These are phyloP conservation scores for Tylopilus cervinicoccineus DNA, from an alignment of 768 basidiomycete species.

Conservation along the genomic window DNA sequence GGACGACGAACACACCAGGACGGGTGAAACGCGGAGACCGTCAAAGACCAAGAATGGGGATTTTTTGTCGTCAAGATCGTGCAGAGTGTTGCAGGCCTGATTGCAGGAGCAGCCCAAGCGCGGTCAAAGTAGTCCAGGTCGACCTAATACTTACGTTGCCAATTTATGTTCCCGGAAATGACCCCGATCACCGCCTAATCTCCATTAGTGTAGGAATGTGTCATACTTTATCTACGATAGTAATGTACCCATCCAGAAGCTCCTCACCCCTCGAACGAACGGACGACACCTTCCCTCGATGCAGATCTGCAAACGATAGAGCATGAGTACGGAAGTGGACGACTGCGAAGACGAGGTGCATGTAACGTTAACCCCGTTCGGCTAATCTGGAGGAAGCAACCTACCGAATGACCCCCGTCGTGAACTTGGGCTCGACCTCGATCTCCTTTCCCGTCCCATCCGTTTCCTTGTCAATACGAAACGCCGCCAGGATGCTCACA, in stretches of 20 bases:
- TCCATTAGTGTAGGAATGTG: neutral
- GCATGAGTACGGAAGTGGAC: constrained; percentile 29
- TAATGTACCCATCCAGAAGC: neutral
- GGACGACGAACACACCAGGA: constrained; percentile 13
- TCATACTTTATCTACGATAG: neutral
- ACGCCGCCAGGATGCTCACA: constrained; percentile 24
- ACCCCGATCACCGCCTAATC: constrained; percentile 23
- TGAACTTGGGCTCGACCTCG: constrained; percentile 28
- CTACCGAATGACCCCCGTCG: constrained; percentile 31
- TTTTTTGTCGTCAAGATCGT: constrained; percentile 18
- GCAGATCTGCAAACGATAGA: constrained; percentile 28
- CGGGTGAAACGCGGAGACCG: constrained; percentile 7
- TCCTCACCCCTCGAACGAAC: constrained; percentile 15
- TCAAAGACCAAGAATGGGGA: neutral
- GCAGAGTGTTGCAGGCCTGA: neutral
- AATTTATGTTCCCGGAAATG: constrained; percentile 16
- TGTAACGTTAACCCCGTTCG: constrained; percentile 12
- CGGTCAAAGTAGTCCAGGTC: constrained; percentile 2
- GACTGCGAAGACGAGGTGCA: constrained; percentile 19
- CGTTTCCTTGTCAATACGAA: constrained; percentile 21
- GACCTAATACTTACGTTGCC: constrained; percentile 11
- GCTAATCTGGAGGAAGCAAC: constrained; percentile 11
- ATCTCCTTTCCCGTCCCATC: constrained; percentile 22
- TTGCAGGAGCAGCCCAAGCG: constrained; percentile 2
- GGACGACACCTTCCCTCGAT: constrained; percentile 18